Base-by-base conservation (phyloP, 805 yeast species). In the Geotrichum ghanense region DNA sequence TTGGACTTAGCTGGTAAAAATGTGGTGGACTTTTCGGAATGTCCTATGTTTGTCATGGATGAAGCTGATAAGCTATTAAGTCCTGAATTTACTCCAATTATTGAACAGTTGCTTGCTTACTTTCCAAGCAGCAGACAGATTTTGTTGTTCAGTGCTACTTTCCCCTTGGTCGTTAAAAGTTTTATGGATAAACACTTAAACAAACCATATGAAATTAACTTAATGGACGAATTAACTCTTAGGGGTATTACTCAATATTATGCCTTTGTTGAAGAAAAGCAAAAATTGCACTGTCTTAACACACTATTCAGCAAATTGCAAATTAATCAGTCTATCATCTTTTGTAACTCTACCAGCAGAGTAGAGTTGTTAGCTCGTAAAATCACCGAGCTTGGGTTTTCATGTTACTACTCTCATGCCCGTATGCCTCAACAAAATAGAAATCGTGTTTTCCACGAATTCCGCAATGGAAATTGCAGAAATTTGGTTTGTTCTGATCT, bases 51-150 rank as follows among this genome's bases (percentile, higher is more conserved):
- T 63, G 81, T 94, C 46, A 88, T 92, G 97, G 98, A 92, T 66
- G 98, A 92, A 73, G 98, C 98, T 48, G 98, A 92, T 67, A 92
- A 92, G 66, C 85, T 92, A 83, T 75, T 92, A 50, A 79, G 92
- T 34, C 79, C 86, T 56, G 98, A 92, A 60, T 92, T 92, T 67
- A 83, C 83, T 55, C 76, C 78, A 27, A 81, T 89, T 48, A 85
- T 90, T 53, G 94, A 85, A 64, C 95, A 86, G 64, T 83, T 90
- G 51, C 72, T 92, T 57, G 71, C 72, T 41, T 85, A 83, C 60
- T 79, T 90, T 74, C 95, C 97, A 26, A 60, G 71, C 48, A 75
- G 74, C 52, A 81, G 81, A 53, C 98, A 92, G 71, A 82, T 94
- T 16, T 70, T 90, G 54, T 75, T 92, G 58, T 89, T 87, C 63